Evolutionary conservation across 2,329 filamentous ascomycete genomes (phyloP).

Genomic region (Pseudonectria buxi): DNA sequence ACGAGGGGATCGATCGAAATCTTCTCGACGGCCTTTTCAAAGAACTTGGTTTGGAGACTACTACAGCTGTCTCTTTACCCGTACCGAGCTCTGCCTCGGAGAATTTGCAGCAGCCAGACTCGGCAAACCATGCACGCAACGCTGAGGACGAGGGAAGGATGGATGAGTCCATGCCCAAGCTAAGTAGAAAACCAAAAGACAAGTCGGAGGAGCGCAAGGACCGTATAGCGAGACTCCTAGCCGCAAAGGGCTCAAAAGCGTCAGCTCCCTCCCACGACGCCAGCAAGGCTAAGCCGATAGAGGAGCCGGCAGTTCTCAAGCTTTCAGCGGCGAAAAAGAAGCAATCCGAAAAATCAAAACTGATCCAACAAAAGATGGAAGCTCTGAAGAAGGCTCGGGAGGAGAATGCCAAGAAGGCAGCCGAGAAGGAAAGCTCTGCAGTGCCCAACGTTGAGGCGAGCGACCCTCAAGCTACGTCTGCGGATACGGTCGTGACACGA

Average conservation of each 20-base stretch:
- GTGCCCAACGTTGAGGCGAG: not conserved
- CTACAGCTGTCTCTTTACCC: not conserved
- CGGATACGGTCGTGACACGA: constrained; percentile 1
- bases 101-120: not conserved
- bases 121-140: not conserved
- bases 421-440: constrained; percentile 3
- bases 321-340: constrained; percentile 12
- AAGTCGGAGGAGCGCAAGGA: constrained; percentile 62
- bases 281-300: not conserved
- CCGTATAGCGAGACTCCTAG: constrained; percentile 67
- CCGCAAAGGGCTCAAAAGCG: constrained; percentile 59
- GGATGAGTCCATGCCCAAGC: constrained; percentile 5
- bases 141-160: not conserved
- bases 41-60: constrained; percentile 55
- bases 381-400: constrained; percentile 57
- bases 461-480: not conserved
- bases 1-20: constrained; percentile 61
- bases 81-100: not conserved
- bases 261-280: constrained; percentile 11
- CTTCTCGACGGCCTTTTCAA: constrained; percentile 60
- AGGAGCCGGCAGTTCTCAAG: constrained; percentile 27
- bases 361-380: constrained; percentile 73
- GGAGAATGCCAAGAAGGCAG: constrained; percentile 28
- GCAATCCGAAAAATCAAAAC: constrained; percentile 62
- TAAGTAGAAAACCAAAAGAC: constrained; percentile 43